phyloP scores from a whole-genome alignment of 1,284 basidiomycete species.

The Vanrija sp. region DNA sequence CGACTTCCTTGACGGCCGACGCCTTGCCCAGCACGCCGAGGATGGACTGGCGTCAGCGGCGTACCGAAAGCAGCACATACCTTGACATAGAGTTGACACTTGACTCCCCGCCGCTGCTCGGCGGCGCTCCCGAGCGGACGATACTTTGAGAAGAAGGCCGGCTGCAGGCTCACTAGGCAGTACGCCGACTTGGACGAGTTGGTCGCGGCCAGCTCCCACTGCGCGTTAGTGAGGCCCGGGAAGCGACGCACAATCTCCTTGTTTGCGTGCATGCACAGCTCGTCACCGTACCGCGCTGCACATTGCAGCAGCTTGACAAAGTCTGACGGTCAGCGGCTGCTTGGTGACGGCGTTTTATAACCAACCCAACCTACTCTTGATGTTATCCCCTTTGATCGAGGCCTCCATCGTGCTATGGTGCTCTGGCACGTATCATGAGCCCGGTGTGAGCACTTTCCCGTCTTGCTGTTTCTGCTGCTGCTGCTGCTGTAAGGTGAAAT shows the following conservation, averaged over 20 bases:
- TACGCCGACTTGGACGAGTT: conserved; percentile 47
- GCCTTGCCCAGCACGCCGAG: conserved; percentile 42
- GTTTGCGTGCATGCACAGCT: conserved; percentile 43
- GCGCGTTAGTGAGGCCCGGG: neutral
- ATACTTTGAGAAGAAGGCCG: conserved; percentile 41
- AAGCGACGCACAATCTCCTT: conserved; percentile 24
- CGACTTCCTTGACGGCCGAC: conserved; percentile 33
- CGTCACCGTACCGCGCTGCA: conserved; percentile 46
- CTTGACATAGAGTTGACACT: conserved; percentile 45
- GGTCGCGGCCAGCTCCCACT: conserved; percentile 46
- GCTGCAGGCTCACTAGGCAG: conserved; percentile 40
- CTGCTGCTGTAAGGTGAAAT: no score
- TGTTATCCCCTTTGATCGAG: conserved; percentile 31
- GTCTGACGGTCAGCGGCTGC: conserved; percentile 24
- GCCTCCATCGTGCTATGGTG: conserved; percentile 26
- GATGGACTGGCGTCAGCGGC: conserved; percentile 33
- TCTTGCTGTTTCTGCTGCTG: no score
- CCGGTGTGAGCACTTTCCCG: no score
- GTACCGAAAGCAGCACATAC: conserved; percentile 13
- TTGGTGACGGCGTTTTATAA: conserved; percentile 51
- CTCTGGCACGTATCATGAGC: neutral
- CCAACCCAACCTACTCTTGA: conserved; percentile 23
- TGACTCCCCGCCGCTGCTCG: conserved; percentile 33
- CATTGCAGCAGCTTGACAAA: conserved; percentile 46
- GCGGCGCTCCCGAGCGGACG: conserved; percentile 19